These are phyloP conservation scores for Colletotrichum sp. DNA, from an alignment of 2,329 filamentous ascomycete genomes.

Conservation along the genomic window DNA sequence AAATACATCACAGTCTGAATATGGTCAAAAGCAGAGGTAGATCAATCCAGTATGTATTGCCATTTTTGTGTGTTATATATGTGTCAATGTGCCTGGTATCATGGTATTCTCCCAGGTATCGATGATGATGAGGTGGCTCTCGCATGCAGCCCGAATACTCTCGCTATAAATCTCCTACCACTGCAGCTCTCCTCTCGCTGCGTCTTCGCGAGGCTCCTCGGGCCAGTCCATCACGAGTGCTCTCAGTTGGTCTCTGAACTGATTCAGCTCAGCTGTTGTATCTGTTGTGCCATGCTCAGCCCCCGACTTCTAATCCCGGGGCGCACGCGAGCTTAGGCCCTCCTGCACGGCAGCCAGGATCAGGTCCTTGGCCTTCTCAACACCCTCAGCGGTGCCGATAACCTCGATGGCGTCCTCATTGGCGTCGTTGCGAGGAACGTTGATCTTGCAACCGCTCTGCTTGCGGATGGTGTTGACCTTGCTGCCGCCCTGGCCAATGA, in stretches of 20 bases:
- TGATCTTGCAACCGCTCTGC: slow-evolving; percentile 92
- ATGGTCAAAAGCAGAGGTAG: not conserved
- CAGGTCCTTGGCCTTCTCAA: slow-evolving; percentile 86
- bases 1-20: not conserved
- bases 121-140: not conserved
- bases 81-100: not conserved
- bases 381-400: slow-evolving; percentile 76
- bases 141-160: not conserved
- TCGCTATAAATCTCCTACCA: not conserved
- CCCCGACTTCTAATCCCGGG: slow-evolving; percentile 12
- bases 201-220: not conserved
- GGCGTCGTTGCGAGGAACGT: slow-evolving; percentile 83
- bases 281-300: not conserved
- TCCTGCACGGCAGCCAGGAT: slow-evolving; percentile 84
- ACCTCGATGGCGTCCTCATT: slow-evolving; percentile 88
- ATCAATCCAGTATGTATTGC: not conserved
- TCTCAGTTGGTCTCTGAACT: not conserved
- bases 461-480: slow-evolving; percentile 94
- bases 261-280: not conserved
- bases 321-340: slow-evolving; percentile 41
- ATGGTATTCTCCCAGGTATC: not conserved
- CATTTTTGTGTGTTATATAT: not conserved
- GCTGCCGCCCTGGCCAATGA: slow-evolving; percentile 87
- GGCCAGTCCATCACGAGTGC: not conserved
- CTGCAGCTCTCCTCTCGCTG: not conserved